phyloP scores from a whole-genome alignment of 139 green algal genomes.

The Choricystis sp. region DNA sequence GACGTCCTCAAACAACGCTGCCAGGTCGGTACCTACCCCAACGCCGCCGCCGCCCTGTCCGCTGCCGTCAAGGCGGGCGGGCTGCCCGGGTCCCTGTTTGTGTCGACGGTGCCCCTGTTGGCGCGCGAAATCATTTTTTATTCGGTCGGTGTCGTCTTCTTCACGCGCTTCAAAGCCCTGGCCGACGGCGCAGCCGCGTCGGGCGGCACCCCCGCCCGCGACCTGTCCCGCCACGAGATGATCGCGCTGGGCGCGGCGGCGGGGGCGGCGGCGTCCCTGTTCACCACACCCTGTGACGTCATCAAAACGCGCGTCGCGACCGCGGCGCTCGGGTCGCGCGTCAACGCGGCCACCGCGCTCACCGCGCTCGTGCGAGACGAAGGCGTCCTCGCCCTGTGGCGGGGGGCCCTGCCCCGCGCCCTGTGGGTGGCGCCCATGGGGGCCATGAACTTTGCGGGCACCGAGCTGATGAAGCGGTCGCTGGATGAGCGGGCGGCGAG shows the following conservation, averaged over 20 bases:
- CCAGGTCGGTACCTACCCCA: conserved; percentile 36
- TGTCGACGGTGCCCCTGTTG: conserved; percentile 32
- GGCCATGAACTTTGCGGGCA: conserved; percentile 51
- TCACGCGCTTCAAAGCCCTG: conserved; percentile 41
- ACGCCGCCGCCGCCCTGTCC: conserved; percentile 21
- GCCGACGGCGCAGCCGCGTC: conserved; percentile 8
- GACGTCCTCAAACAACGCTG: conserved; percentile 62
- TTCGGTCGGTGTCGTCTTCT: conserved; percentile 46
- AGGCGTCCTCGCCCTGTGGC: conserved; percentile 30
- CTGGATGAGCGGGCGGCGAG: too few relatives aligned
- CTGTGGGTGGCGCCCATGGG: conserved; percentile 53
- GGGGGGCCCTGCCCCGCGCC: conserved; percentile 28
- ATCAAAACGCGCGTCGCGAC: conserved; percentile 64
- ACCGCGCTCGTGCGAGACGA: conserved; percentile 31
- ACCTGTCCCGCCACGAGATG: conserved; percentile 33
- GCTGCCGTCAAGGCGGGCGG: conserved; percentile 21
- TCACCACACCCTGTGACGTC: conserved; percentile 48
- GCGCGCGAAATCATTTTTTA: conserved; percentile 56
- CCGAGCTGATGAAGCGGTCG: too few relatives aligned
- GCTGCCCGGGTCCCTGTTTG: conserved; percentile 30
- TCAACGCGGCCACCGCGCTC: conserved; percentile 3
- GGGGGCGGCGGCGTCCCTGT: conserved; percentile 30
- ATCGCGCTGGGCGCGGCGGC: conserved; percentile 36
- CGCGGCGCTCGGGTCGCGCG: conserved; percentile 1
- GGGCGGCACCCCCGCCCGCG: conserved; percentile 7